Percentiles rank a stretch among this genome's conserved stretches.
phyloP scores from a whole-genome alignment of 345 rosid genomes.

The Ricinus communis region DNA sequence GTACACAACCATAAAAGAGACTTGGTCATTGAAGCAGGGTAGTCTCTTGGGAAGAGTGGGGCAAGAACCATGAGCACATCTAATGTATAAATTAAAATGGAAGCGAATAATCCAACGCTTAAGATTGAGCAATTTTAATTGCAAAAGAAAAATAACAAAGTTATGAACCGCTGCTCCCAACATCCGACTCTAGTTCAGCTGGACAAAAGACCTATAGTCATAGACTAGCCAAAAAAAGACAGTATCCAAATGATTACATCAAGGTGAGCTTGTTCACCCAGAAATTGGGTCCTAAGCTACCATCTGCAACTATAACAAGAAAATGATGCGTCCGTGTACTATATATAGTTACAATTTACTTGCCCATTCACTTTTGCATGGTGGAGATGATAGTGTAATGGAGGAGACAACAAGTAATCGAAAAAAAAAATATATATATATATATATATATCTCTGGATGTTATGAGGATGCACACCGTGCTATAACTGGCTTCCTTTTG shows the following conservation, averaged over 20 bases:
- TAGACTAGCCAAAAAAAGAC: neutral
- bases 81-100: too few species aligned
- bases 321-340: neutral
- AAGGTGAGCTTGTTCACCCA: slow-evolving; percentile 3
- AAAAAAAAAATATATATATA: too few species aligned
- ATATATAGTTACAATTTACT: slow-evolving; percentile 7
- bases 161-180: neutral
- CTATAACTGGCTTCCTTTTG: neutral
- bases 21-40: too few species aligned
- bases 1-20: too few species aligned
- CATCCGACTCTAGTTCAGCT: neutral
- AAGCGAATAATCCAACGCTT: neutral
- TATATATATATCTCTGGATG: neutral
- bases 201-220: neutral
- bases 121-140: neutral
- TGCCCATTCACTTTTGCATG: too few species aligned
- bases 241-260: neutral
- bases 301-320: slow-evolving; percentile 1
- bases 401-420: neutral
- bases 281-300: slow-evolving; percentile 14
- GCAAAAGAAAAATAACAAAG: neutral
- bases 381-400: too few species aligned
- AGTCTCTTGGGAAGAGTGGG: too few species aligned
- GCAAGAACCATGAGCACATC: too few species aligned
- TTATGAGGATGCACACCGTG: neutral